Percentiles rank a stretch among this genome's conserved stretches.
Conservation (phyloP, 108 stramenopile species). For the Pseudonitzschia multiseries region DNA sequence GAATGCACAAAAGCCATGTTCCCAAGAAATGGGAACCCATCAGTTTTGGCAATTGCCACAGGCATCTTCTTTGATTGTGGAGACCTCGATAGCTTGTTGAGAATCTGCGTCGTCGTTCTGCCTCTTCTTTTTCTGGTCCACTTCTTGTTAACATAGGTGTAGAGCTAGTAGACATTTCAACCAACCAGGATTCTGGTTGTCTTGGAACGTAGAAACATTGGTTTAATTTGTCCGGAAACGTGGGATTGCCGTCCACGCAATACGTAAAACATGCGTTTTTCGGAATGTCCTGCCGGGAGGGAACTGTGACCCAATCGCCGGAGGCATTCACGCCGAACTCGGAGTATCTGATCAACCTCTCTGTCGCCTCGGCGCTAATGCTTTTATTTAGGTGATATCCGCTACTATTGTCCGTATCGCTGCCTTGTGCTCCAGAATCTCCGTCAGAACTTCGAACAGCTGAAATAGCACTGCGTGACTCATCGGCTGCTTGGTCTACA, state of each 20-base stretch:
- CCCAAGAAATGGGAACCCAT: constrained; percentile 89
- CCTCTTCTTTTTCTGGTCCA: constrained; percentile 75
- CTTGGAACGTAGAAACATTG: constrained; percentile 55
- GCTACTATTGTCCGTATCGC: constrained; percentile 40
- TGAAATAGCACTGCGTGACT: constrained; percentile 28
- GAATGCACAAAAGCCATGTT: constrained; percentile 78
- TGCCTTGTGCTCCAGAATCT: constrained; percentile 29
- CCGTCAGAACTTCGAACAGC: constrained; percentile 51
- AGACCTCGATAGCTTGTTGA: constrained; percentile 64
- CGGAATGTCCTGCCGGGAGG: constrained; percentile 51
- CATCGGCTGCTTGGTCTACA: constrained; percentile 78
- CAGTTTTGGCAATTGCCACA: constrained; percentile 85
- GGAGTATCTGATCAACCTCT: constrained; percentile 27
- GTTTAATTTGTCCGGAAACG: constrained; percentile 74
- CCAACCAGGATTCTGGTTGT: constrained; percentile 67
- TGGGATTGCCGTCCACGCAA: constrained; percentile 80
- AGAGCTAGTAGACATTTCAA: constrained; percentile 50
- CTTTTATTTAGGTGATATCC: constrained; percentile 15
- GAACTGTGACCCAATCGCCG: constrained; percentile 77
- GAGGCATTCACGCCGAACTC: constrained; percentile 53
- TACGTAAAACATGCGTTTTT: constrained; percentile 56
- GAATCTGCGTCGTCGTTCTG: constrained; percentile 55
- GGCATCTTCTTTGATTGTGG: constrained; percentile 73
- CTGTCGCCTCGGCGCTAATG: constrained; percentile 26
- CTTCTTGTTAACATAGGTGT: constrained; percentile 73